Evolutionary conservation across 306 rosid genomes (phyloP).

Genomic region (Fragaria vesca): DNA sequence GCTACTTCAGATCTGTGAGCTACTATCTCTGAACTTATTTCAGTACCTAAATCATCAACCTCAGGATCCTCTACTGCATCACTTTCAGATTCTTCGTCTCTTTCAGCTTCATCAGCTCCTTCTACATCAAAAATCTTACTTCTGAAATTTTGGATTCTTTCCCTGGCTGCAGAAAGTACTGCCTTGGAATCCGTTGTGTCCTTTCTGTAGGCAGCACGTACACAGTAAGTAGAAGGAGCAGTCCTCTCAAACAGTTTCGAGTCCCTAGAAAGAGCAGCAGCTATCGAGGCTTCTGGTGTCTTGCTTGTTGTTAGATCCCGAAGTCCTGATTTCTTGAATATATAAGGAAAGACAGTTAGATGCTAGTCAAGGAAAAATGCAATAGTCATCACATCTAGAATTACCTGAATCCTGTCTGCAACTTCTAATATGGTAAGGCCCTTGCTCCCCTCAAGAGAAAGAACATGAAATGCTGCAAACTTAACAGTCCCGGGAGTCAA

Average conservation of each 20-base stretch:
- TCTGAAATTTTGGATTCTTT: constrained; percentile 53
- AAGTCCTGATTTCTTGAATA: constrained; percentile 71
- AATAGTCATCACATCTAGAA: constrained; percentile 7
- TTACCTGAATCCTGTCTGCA: constrained; percentile 82
- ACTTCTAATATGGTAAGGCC: constrained; percentile 74
- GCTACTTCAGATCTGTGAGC: constrained; percentile 26
- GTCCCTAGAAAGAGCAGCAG: constrained; percentile 82
- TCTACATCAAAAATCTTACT: constrained; percentile 49
- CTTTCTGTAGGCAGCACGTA: constrained; percentile 64
- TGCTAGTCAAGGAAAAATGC: constrained; percentile 7
- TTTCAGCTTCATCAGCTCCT: constrained; percentile 61
- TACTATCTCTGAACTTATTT: constrained; percentile 32
- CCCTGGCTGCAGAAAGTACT: constrained; percentile 65
- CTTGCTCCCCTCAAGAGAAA: constrained; percentile 69
- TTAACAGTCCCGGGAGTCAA: constrained; percentile 87
- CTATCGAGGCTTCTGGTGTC: constrained; percentile 78
- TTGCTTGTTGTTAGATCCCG: constrained; percentile 81
- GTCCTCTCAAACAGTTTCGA: constrained; percentile 79
- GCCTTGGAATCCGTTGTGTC: constrained; percentile 63
- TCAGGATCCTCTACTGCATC: constrained; percentile 62
- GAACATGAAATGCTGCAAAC: constrained; percentile 87
- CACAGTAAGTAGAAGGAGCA: constrained; percentile 80
- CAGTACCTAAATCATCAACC: constrained; percentile 53
- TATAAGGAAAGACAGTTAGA: constrained; percentile 16
- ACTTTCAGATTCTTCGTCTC: constrained; percentile 70